These are phyloP conservation scores for Aureobasidium namibiae DNA, from an alignment of 2,329 filamentous ascomycete genomes.

Conservation along the genomic window DNA sequence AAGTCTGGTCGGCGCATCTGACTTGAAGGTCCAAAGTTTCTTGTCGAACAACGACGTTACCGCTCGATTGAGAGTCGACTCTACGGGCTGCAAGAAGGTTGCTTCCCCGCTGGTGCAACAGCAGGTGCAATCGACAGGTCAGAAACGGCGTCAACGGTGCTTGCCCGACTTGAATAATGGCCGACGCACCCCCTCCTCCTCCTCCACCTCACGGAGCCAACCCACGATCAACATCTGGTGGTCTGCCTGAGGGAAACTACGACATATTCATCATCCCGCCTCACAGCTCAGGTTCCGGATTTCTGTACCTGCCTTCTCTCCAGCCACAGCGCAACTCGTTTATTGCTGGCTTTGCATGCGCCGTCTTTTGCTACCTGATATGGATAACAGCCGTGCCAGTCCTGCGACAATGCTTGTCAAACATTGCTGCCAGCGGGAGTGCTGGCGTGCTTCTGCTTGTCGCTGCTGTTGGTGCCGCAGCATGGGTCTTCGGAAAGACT, in stretches of 20 bases:
- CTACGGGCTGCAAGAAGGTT: background rate
- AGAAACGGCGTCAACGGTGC: background rate
- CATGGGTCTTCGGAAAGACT: slow-evolving; percentile 66
- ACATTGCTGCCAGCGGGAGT: slow-evolving; percentile 63
- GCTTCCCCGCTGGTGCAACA: slow-evolving; percentile 1
- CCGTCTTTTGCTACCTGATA: slow-evolving; percentile 63
- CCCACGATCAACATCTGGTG: slow-evolving; percentile 56
- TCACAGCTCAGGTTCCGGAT: slow-evolving; percentile 79
- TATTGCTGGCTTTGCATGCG: slow-evolving; percentile 72
- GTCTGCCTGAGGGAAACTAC: slow-evolving; percentile 81
- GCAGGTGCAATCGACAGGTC: background rate
- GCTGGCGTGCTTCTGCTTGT: slow-evolving; percentile 65
- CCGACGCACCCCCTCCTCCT: slow-evolving; percentile 52
- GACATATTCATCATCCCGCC: slow-evolving; percentile 96
- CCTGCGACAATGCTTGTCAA: slow-evolving; percentile 63
- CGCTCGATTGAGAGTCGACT: background rate
- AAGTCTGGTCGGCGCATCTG: background rate
- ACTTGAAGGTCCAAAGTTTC: background rate
- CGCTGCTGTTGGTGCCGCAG: slow-evolving; percentile 63
- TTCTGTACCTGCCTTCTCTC: slow-evolving; percentile 88
- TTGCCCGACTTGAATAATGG: background rate
- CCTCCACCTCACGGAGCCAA: slow-evolving; percentile 79
- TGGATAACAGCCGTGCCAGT: slow-evolving; percentile 66
- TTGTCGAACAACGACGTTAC: background rate
- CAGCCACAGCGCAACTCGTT: slow-evolving; percentile 85